phyloP scores from a whole-genome alignment of 2,329 filamentous ascomycete species.

The Cladophialophora exuberans region DNA sequence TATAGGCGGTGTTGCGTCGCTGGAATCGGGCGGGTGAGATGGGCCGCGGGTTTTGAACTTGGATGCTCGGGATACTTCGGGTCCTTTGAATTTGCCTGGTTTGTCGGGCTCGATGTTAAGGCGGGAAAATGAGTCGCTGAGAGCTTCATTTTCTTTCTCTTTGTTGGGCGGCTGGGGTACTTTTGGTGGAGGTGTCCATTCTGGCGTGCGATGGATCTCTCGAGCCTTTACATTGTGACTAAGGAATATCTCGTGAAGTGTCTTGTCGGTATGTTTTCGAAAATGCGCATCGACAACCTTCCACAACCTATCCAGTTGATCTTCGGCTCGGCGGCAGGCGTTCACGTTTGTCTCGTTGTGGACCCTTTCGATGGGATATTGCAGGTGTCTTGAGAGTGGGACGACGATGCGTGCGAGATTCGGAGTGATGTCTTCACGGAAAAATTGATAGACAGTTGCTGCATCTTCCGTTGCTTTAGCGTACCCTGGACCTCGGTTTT shows the following conservation, averaged over 20 bases:
- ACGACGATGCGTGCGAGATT: neutral
- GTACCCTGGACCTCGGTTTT: neutral
- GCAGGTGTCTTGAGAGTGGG: constrained; percentile 42
- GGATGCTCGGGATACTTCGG: constrained; percentile 3
- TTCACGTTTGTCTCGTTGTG: constrained; percentile 51
- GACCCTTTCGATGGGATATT: constrained; percentile 54
- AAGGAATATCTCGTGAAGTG: constrained; percentile 13
- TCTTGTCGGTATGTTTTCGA: constrained; percentile 2
- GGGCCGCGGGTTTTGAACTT: constrained; percentile 13
- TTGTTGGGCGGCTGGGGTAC: neutral
- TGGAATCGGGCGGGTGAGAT: constrained; percentile 1
- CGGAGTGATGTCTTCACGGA: neutral
- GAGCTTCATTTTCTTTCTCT: constrained; percentile 6
- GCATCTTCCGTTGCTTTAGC: neutral
- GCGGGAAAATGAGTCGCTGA: constrained; percentile 5
- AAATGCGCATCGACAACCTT: constrained; percentile 36
- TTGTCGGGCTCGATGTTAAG: constrained; percentile 6
- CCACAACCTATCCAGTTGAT: constrained; percentile 55
- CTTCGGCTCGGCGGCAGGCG: constrained; percentile 52
- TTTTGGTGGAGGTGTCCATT: constrained; percentile 11
- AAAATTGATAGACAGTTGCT: constrained; percentile 1
- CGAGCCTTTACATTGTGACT: neutral
- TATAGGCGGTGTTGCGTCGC: neutral
- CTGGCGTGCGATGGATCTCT: constrained; percentile 10
- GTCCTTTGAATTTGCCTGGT: constrained; percentile 13